phyloP scores from a whole-genome alignment of 306 rosid species.

The Bauhinia variegata region DNA sequence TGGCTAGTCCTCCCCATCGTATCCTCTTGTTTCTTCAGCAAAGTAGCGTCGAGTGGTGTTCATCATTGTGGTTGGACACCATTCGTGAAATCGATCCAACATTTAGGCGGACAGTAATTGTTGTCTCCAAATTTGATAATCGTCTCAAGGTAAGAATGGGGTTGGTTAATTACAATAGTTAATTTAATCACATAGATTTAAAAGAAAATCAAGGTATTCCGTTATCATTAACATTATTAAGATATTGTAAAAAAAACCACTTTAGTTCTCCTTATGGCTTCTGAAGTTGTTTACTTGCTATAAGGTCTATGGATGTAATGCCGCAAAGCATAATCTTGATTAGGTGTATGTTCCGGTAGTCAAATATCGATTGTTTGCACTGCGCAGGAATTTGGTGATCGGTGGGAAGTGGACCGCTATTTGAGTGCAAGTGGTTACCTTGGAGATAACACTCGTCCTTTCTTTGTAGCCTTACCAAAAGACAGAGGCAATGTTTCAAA shows the following conservation, averaged over 20 bases:
- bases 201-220: background rate
- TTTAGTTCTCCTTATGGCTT: background rate
- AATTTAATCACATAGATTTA: background rate
- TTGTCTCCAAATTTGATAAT: constrained; percentile 96
- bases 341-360: constrained; percentile 28
- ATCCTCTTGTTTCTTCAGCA: constrained; percentile 93
- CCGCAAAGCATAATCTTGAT: background rate
- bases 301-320: background rate
- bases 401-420: constrained; percentile 99
- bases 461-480: constrained; percentile 89
- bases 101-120: constrained; percentile 74
- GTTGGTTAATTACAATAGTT: background rate
- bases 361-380: constrained; percentile 23
- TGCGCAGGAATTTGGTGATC: constrained; percentile 78
- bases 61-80: constrained; percentile 89
- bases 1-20: constrained; percentile 94
- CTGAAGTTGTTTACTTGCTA: background rate
- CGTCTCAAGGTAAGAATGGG: constrained; percentile 76
- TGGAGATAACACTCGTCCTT: constrained; percentile 79
- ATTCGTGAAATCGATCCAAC: constrained; percentile 91
- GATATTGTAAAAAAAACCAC: background rate
- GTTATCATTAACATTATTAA: background rate
- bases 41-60: constrained; percentile 99
- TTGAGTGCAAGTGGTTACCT: constrained; percentile 95
- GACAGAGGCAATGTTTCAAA: constrained; percentile 77